A percentile compares a stretch with the other conserved stretches of the same genome.
phyloP scores from a whole-genome alignment of 306 rosid genomes.

The Medicago lupulina region DNA sequence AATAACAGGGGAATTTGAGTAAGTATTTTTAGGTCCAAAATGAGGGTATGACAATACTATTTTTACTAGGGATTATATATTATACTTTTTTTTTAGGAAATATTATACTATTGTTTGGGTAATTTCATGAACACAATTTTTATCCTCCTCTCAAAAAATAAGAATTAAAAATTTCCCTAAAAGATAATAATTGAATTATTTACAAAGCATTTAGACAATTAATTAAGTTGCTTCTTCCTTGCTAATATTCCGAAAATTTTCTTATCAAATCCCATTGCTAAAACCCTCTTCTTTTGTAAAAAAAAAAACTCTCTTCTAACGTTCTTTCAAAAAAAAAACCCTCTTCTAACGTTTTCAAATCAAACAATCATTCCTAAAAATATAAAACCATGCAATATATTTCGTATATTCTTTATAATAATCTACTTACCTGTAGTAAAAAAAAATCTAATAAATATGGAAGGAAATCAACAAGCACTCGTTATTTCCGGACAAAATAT shows the following conservation, averaged over 20 bases:
- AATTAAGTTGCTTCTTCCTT: neutral
- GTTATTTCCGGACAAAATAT: slow-evolving; percentile 57
- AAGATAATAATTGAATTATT: neutral
- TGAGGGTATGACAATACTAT: no score
- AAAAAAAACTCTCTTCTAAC: no score
- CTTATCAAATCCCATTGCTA: neutral
- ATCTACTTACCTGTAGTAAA: neutral
- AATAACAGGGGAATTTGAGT: no score
- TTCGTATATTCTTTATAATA: neutral
- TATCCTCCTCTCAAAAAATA: no score
- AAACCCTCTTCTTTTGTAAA: no score
- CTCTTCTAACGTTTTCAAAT: neutral
- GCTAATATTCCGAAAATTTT: neutral
- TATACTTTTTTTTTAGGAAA: no score
- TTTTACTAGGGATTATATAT: no score
- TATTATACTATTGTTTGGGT: no score
- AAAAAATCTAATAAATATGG: slow-evolving; percentile 30
- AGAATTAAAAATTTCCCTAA: no score
- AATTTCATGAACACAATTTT: no score
- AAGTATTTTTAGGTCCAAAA: no score
- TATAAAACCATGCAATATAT: neutral
- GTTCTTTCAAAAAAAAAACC: no score
- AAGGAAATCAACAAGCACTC: neutral
- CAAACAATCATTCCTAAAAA: neutral
- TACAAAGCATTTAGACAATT: neutral